Conservation (phyloP, 768 basidiomycete genomes). For the Mycena rebaudengoi region DNA sequence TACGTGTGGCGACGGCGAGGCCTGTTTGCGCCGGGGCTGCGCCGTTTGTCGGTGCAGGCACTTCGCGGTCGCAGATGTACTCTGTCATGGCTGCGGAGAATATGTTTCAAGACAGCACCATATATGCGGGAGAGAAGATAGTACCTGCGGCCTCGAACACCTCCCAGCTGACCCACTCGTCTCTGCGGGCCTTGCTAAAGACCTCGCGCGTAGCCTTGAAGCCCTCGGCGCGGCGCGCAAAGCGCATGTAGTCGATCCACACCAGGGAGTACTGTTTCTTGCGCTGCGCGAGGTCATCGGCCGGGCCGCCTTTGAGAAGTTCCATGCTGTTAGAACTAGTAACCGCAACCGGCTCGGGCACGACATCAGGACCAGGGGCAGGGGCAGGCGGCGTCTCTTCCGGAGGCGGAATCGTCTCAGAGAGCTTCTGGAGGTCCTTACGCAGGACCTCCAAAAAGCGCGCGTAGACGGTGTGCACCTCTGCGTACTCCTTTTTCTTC, state of each 20-base stretch:
- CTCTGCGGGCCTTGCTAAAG: slow-evolving; percentile 84
- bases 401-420: no score
- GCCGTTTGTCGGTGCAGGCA: no score
- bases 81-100: slow-evolving; percentile 82
- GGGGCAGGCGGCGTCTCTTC: no score
- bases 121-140: slow-evolving; percentile 27
- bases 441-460: slow-evolving; percentile 75
- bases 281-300: slow-evolving; percentile 60
- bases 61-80: slow-evolving; percentile 84
- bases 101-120: no score
- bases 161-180: slow-evolving; percentile 86
- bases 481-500: slow-evolving; percentile 56
- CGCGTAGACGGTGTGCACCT: slow-evolving; percentile 77
- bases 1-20: slow-evolving; percentile 79
- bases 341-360: no score
- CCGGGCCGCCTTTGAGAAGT: no score
- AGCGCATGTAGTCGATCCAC: slow-evolving; percentile 94
- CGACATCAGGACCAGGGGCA: no score
- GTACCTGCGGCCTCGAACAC: slow-evolving; percentile 92
- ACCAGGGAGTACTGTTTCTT: slow-evolving; percentile 80
- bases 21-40: no score
- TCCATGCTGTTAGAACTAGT: no score
- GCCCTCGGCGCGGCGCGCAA: slow-evolving; percentile 87
- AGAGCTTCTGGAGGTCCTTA: slow-evolving; percentile 65
- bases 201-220: slow-evolving; percentile 79